phyloP scores from a whole-genome alignment of 140 eudicot genomes.

The Erigeron philadelphicus region DNA sequence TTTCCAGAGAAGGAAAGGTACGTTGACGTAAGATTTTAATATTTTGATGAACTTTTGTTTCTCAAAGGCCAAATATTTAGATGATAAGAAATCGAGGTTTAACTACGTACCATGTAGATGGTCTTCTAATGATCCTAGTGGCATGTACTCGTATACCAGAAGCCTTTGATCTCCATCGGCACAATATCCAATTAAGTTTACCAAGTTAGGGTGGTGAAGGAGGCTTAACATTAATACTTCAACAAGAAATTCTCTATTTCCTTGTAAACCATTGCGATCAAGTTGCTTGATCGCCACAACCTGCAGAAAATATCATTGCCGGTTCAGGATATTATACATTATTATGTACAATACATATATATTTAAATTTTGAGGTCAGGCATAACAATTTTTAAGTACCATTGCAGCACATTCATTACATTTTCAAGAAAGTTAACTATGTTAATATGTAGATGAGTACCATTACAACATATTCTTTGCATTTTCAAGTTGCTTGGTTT shows the following conservation, averaged over 20 bases:
- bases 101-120: slow-evolving; percentile 63
- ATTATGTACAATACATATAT: not conserved
- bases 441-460: not conserved
- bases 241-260: slow-evolving; percentile 86
- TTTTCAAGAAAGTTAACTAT: slow-evolving; percentile 7
- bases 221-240: slow-evolving; percentile 90
- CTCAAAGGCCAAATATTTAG: not conserved
- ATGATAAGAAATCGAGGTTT: not conserved
- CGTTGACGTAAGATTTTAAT: no score
- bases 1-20: not conserved
- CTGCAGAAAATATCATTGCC: slow-evolving; percentile 30
- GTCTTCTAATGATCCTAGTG: slow-evolving; percentile 88
- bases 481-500: not conserved
- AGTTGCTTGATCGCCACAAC: slow-evolving; percentile 92
- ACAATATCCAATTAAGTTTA: slow-evolving; percentile 82
- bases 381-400: not conserved
- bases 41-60: not conserved
- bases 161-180: slow-evolving; percentile 97
- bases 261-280: slow-evolving; percentile 89
- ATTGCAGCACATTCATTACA: not conserved
- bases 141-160: slow-evolving; percentile 81
- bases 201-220: slow-evolving; percentile 81
- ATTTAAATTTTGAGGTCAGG: not conserved
- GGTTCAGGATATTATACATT: not conserved
- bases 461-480: not conserved